Conservation (phyloP, 345 rosid genomes). For the Ceriops tagal region DNA sequence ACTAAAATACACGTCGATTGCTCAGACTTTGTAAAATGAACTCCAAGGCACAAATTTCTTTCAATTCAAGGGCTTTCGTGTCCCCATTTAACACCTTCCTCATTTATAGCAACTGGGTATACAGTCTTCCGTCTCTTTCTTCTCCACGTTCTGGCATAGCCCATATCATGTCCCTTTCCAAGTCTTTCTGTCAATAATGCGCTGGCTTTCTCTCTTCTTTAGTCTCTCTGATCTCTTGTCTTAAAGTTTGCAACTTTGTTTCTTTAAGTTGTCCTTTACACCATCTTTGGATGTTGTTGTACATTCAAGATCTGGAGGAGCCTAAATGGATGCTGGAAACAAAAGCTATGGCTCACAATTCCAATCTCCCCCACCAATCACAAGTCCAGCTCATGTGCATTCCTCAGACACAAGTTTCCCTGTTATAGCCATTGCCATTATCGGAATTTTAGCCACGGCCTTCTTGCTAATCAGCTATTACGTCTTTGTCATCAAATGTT, state of each 20-base stretch:
- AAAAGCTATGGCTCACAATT: constrained; percentile 20
- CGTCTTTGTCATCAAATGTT: constrained; percentile 79
- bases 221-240: not conserved
- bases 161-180: constrained; percentile 5
- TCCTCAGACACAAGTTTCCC: constrained; percentile 59
- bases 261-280: not conserved
- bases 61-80: constrained; percentile 14
- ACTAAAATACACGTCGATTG: constrained; percentile 13
- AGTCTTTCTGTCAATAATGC: constrained; percentile 6
- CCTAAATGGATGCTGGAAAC: constrained; percentile 45
- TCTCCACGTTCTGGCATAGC: constrained; percentile 23
- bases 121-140: constrained; percentile 19
- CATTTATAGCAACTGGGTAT: constrained; percentile 20
- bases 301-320: constrained; percentile 10
- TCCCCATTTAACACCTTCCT: constrained; percentile 11
- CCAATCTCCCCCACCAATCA: constrained; percentile 30
- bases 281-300: not conserved
- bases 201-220: not conserved
- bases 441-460: constrained; percentile 80
- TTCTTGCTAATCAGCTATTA: constrained; percentile 85
- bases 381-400: constrained; percentile 26
- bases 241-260: not conserved
- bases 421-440: constrained; percentile 64
- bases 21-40: not conserved
- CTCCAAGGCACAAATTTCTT: constrained; percentile 1